phyloP scores from a whole-genome alignment of 116 monocot genomes.

The Cymodocea nodosa region DNA sequence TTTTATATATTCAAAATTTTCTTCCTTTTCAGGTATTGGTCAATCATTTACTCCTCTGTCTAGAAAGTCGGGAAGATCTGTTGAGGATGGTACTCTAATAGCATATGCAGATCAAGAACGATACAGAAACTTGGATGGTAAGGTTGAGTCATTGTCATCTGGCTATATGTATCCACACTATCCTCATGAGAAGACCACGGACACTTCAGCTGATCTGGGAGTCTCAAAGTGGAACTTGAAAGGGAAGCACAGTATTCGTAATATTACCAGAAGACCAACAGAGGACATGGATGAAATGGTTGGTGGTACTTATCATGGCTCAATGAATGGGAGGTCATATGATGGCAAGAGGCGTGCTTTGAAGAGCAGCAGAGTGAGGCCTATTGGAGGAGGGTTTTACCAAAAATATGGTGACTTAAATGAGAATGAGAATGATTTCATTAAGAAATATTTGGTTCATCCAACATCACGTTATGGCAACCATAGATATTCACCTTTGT shows the following conservation, averaged over 20 bases:
- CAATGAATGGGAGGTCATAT: conserved; percentile 6
- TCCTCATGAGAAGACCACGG: conserved; percentile 19
- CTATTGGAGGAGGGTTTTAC: conserved; percentile 10
- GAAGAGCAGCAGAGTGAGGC: conserved; percentile 17
- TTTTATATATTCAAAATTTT: neutral
- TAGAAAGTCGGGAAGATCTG: neutral
- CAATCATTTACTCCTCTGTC: neutral
- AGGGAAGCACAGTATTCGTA: conserved; percentile 72
- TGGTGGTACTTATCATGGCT: conserved; percentile 17
- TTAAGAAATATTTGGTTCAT: conserved; percentile 4
- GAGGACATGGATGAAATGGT: conserved; percentile 20
- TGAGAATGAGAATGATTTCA: conserved; percentile 22
- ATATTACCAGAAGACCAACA: conserved; percentile 26
- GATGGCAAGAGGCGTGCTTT: conserved; percentile 14
- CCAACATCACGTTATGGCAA: conserved; percentile 3
- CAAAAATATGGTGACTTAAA: conserved; percentile 27
- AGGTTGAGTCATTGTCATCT: conserved; percentile 17
- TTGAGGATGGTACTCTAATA: conserved; percentile 1
- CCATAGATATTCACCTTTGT: conserved; percentile 11
- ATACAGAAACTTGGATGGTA: conserved; percentile 13
- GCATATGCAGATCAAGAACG: conserved; percentile 14
- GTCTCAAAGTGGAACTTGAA: conserved; percentile 85
- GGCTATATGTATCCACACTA: conserved; percentile 9
- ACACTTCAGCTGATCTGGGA: conserved; percentile 29
- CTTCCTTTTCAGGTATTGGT: conserved; percentile 3